phyloP scores from a whole-genome alignment of 306 rosid species.

The Vachellia pachyceras region DNA sequence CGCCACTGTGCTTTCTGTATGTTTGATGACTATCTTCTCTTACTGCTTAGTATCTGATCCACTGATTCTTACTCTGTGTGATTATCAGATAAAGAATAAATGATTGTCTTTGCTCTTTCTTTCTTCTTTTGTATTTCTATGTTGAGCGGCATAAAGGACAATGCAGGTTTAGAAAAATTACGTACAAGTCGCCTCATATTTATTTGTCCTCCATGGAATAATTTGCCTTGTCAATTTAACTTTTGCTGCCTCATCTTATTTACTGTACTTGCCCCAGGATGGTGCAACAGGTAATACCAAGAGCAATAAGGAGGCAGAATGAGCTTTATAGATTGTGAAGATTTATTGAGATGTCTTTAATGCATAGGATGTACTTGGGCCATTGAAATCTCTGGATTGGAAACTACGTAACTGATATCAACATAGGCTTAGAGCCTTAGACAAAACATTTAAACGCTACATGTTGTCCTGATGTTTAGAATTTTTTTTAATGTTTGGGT shows the following conservation, averaged over 20 bases:
- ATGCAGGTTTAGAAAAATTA: slow-evolving; percentile 17
- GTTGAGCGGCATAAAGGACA: slow-evolving; percentile 21
- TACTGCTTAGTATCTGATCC: slow-evolving; percentile 36
- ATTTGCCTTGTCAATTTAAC: not conserved
- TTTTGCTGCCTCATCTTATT: slow-evolving; percentile 27
- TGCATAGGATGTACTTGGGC: slow-evolving; percentile 23
- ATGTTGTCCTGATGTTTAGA: slow-evolving; percentile 24
- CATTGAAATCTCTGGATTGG: slow-evolving; percentile 35
- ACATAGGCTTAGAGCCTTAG: not conserved
- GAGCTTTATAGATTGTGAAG: slow-evolving; percentile 24
- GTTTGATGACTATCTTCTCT: not conserved
- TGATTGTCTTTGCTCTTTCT: not conserved
- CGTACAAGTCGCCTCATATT: slow-evolving; percentile 13
- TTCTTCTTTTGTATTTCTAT: not conserved
- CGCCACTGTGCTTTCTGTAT: not conserved
- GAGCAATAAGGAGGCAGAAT: slow-evolving; percentile 28
- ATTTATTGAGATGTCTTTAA: slow-evolving; percentile 20
- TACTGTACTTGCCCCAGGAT: slow-evolving; percentile 21
- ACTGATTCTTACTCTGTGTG: slow-evolving; percentile 14
- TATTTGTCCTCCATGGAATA: not conserved
- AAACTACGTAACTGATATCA: slow-evolving; percentile 10
- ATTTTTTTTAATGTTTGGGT: not conserved
- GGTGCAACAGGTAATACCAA: slow-evolving; percentile 25
- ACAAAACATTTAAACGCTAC: slow-evolving; percentile 7
- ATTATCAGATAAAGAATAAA: not conserved